These are phyloP conservation scores for Mimosa bimucronata DNA, from an alignment of 306 rosid species.

Conservation along the genomic window DNA sequence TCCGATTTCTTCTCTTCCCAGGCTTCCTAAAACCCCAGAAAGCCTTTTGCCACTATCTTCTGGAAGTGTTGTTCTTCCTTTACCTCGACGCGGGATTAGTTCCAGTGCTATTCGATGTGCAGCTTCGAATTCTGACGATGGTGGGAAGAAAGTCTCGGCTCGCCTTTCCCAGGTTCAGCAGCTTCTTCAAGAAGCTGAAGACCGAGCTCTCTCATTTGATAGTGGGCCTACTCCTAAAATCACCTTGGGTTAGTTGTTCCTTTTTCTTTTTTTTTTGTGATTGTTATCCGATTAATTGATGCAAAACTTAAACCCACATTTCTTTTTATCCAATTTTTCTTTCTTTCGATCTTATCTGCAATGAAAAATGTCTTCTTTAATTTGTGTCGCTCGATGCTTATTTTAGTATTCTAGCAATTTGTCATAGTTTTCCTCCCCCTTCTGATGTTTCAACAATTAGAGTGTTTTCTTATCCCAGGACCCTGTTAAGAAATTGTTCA, in stretches of 20 bases:
- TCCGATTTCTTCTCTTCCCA: slow-evolving; percentile 28
- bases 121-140: slow-evolving; percentile 45
- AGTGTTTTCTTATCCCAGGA: neutral
- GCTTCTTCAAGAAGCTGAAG: slow-evolving; percentile 79
- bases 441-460: neutral
- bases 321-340: too few species aligned
- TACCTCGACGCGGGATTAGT: slow-evolving; percentile 36
- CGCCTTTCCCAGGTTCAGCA: slow-evolving; percentile 83
- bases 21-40: slow-evolving; percentile 1
- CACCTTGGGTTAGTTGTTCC: slow-evolving; percentile 56
- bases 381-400: neutral
- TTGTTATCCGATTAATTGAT: neutral
- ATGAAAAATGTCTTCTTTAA: neutral
- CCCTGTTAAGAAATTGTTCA: neutral
- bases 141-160: slow-evolving; percentile 67
- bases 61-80: slow-evolving; percentile 19
- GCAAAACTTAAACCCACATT: too few species aligned
- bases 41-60: slow-evolving; percentile 4
- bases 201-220: slow-evolving; percentile 62
- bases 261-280: neutral
- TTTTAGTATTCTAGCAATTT: neutral
- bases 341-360: neutral
- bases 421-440: neutral
- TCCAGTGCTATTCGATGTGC: slow-evolving; percentile 56
- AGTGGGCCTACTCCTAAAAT: slow-evolving; percentile 70